Conservation (phyloP, 768 basidiomycete genomes). For the Lactarius vividus region DNA sequence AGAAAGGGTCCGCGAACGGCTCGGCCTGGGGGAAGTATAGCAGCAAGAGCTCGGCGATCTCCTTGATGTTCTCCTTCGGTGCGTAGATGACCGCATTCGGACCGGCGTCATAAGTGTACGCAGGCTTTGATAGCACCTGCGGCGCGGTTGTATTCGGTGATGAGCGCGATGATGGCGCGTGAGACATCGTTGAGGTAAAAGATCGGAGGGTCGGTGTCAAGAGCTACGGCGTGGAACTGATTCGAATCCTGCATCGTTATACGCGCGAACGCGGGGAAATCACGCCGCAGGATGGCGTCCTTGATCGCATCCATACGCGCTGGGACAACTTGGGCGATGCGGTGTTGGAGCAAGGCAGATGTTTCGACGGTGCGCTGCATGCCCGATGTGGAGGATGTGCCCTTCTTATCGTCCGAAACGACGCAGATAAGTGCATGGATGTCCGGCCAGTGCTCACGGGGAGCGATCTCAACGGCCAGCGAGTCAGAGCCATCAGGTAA, state of each 20-base stretch:
- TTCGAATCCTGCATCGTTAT: slow-evolving; percentile 98
- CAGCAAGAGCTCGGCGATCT: slow-evolving; percentile 73
- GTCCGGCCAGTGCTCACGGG: slow-evolving; percentile 87
- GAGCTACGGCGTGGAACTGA: slow-evolving; percentile 96
- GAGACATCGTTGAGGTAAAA: slow-evolving; percentile 99
- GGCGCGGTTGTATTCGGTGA: slow-evolving; percentile 91
- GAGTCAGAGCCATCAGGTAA: slow-evolving; percentile 75
- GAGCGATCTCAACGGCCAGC: slow-evolving; percentile 82
- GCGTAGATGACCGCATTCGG: slow-evolving; percentile 99
- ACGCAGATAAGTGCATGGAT: slow-evolving; percentile 98
- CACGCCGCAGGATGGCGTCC: slow-evolving; percentile 70
- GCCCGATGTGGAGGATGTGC: slow-evolving; percentile 89
- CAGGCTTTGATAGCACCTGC: slow-evolving; percentile 73
- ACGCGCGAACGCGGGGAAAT: slow-evolving; percentile 86
- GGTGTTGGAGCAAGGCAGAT: slow-evolving; percentile 80
- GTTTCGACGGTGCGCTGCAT: slow-evolving; percentile 99
- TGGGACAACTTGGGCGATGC: slow-evolving; percentile 85
- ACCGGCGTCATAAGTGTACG: slow-evolving; percentile 99
- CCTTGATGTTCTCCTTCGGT: slow-evolving; percentile 67
- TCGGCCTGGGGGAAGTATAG: slow-evolving; percentile 86
- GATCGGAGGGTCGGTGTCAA: slow-evolving; percentile 96
- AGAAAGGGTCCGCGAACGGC: slow-evolving; percentile 74
- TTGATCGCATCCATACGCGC: slow-evolving; percentile 78
- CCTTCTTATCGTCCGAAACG: slow-evolving; percentile 94
- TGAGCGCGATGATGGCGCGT: slow-evolving; percentile 84